Evolutionary conservation across 768 basidiomycete species (phyloP), one percentile per base, ranked within the genome.

Genomic region (Leucosporidium yakuticum): DNA sequence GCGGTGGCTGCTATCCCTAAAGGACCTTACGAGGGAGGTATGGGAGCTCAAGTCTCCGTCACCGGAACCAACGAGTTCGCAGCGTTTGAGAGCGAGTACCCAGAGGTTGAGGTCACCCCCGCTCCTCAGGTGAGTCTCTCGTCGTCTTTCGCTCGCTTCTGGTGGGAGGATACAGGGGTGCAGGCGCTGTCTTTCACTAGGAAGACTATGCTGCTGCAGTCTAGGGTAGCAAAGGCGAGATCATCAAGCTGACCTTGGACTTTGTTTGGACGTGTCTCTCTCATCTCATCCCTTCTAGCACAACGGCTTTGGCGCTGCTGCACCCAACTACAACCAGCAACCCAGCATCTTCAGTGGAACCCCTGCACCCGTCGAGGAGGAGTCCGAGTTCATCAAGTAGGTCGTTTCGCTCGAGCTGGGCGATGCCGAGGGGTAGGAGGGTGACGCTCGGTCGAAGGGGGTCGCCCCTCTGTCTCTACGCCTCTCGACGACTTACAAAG

Each of bases 361-460:
- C 27, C 70, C 71, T 53, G 57, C 72, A 32, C 66, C 64, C 25
- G 82, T 84, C 32, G 89, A 90, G 77, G 89, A 90, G 29, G 91
- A 93, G 78, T 89, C 90, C 11, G 85, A 92, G 75, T 88, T 89
- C 50, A 90, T 92, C 82, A 88, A 83, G 91, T 90, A 74, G 54
- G 85, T 77, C n/a, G 62, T 47, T 20, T 44, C 53, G 34, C 47
- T 27, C 31, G 39, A 44, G 39, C 39, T 44, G 39, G 39, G 39
- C 11, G 8, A 44, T 44, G 39, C 39, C 39, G 39, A 44, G 39
- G 39, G 39, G 8, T 3, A 44, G 23, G 2, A 15, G 39, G 39
- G 34, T 36, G 3, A 20, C 27, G 21, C 19, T 48, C 23, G 48
- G 17, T 23, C 44, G n/a, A n/a, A n/a, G n/a, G n/a, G n/a, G n/a